Evolutionary conservation across 176 grass and related monocot species (phyloP), one percentile per base, ranked within the genome.

Genomic region (Oryza longistaminata): DNA sequence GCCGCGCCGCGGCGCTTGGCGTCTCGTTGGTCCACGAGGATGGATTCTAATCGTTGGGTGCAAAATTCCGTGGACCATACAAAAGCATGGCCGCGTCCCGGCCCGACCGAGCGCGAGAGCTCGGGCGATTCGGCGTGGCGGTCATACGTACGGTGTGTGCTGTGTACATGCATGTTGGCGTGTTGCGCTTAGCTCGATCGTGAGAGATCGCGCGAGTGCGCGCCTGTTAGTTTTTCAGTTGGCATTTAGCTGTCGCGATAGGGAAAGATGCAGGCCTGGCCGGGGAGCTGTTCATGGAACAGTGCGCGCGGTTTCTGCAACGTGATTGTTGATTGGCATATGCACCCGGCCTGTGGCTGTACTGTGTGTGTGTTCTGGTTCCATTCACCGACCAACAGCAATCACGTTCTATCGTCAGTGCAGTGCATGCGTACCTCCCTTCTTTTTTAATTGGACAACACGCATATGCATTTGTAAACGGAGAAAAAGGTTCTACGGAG

Each of bases 221-320:
- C 34, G 16, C 12, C 7, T 21, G 53, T 58, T 62, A 24, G 72
- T 46, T 19, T 49, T 60, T 46, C 64, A 15, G 62, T 82, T 87
- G 85, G 79, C 79, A 29, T 70, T 70, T 82, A 87, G 79, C 73
- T 82, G 79, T 77, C 86, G 86, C 50, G 62, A 87, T 45, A 71
- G 62, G 24, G 70, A 75, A 75, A 64, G 21, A 58, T 62, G 58
- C 58, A 11, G 8, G 2, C 65, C 42, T 29, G 29, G 48, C 65
- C 42, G 42, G 29, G 48, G 74, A 1, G 39, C 67, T 40, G 25
- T 21, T 75, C 22, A n/a, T 44, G 22, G 22, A 62, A 61, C 55
- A 10, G 70, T 33, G 53, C n/a, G n/a, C n/a, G n/a, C 17, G 11
- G 2, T 68, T 74, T 75, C 61, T 21, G 17, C 8, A 61, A 62